A percentile compares a stretch with the other conserved stretches of the same genome.
phyloP scores from a whole-genome alignment of 2,329 filamentous ascomycete genomes.

The Akanthomyces uredinophilus region DNA sequence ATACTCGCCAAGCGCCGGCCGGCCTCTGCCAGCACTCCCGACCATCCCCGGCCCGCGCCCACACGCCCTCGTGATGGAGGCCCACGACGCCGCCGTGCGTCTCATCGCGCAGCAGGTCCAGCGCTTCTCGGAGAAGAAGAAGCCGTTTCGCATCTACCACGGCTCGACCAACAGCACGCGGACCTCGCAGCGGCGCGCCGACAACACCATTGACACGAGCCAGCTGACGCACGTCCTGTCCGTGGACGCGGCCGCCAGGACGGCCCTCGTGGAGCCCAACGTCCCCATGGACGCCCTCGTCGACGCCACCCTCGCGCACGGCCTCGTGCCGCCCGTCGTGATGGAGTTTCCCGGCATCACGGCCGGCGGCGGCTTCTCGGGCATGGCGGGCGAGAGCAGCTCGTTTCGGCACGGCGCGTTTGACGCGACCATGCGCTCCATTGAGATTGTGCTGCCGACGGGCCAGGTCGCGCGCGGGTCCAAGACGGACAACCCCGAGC shows the following conservation, averaged over 20 bases:
- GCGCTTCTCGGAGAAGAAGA: slow-evolving; percentile 37
- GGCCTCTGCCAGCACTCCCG: neutral
- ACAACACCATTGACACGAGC: slow-evolving; percentile 63
- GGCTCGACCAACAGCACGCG: slow-evolving; percentile 74
- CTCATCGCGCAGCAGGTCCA: slow-evolving; percentile 39
- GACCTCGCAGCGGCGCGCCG: slow-evolving; percentile 40
- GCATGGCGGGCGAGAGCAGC: slow-evolving; percentile 63
- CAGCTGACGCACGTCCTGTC: slow-evolving; percentile 56
- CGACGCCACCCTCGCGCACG: slow-evolving; percentile 48
- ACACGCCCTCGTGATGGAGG: slow-evolving; percentile 30
- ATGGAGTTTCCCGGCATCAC: slow-evolving; percentile 73
- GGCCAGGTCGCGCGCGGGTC: slow-evolving; percentile 54
- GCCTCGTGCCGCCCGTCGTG: slow-evolving; percentile 59
- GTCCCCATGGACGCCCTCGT: slow-evolving; percentile 63
- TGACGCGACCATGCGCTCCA: slow-evolving; percentile 53
- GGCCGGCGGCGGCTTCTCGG: slow-evolving; percentile 61
- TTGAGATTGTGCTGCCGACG: slow-evolving; percentile 61
- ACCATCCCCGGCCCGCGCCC: neutral
- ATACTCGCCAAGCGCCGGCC: too few species aligned
- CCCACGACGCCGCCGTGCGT: slow-evolving; percentile 40
- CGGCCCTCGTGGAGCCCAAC: slow-evolving; percentile 64
- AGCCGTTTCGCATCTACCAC: slow-evolving; percentile 69
- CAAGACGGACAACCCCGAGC: slow-evolving; percentile 47
- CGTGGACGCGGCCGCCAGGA: slow-evolving; percentile 48
- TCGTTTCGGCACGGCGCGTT: slow-evolving; percentile 64